A percentile compares a stretch with the other conserved stretches of the same genome.
phyloP scores from a whole-genome alignment of 352 stramenopile species.

The Thraustochytrium striatum region DNA sequence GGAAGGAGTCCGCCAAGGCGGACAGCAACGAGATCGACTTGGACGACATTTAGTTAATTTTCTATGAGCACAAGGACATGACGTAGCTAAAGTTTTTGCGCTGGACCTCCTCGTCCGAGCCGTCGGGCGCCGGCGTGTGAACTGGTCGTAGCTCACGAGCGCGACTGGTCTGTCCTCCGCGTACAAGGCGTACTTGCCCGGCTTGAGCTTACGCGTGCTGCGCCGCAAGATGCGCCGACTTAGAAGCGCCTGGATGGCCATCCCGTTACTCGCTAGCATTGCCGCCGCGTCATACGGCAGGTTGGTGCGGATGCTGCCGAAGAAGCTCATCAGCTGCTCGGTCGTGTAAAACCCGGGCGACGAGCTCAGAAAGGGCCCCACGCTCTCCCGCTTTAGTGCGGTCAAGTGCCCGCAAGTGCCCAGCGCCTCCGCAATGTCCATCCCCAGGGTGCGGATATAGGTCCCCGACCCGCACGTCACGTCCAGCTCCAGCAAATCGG shows the following conservation, averaged over 20 bases:
- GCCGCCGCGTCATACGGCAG: neutral
- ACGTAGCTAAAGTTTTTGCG: too few species aligned
- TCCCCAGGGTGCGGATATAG: neutral
- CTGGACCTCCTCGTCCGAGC: too few species aligned
- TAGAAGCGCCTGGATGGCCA: too few species aligned
- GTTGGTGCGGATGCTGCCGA: neutral
- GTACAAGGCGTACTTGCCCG: too few species aligned
- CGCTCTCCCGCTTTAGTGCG: neutral
- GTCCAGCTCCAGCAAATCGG: neutral
- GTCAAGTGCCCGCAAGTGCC: conserved; percentile 22
- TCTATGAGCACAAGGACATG: too few species aligned
- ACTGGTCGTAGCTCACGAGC: too few species aligned
- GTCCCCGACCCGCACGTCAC: neutral
- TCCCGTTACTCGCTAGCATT: too few species aligned
- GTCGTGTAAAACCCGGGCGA: neutral
- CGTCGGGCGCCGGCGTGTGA: too few species aligned
- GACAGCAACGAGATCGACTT: conserved; percentile 53
- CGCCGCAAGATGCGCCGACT: too few species aligned
- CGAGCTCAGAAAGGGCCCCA: neutral
- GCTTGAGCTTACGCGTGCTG: too few species aligned
- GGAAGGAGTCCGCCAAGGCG: conserved; percentile 75
- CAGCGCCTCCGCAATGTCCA: neutral
- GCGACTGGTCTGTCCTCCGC: too few species aligned
- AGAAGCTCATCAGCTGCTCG: neutral
- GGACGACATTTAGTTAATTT: conserved; percentile 43